These are phyloP conservation scores for Colletotrichum sidae DNA, from an alignment of 2,329 filamentous ascomycete genomes.

Conservation along the genomic window DNA sequence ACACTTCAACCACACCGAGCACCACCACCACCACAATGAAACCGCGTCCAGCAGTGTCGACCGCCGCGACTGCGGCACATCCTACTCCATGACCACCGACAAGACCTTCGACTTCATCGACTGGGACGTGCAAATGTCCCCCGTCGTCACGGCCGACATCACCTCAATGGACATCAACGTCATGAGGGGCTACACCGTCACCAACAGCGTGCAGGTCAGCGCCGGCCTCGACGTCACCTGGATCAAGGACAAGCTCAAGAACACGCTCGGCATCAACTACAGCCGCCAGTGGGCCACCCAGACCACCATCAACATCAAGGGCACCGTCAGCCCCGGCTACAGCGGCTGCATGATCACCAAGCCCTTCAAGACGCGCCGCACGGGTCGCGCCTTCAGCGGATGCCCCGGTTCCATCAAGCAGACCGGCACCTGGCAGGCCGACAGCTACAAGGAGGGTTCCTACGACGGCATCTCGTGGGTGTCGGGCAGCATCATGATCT, in stretches of 20 bases:
- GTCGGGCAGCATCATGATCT: conserved; percentile 11
- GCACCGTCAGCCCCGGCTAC: conserved; percentile 5
- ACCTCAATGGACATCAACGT: conserved; percentile 16
- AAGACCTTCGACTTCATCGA: conserved; percentile 18
- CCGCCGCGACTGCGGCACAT: conserved; percentile 9
- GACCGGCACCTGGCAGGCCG: conserved; percentile 24
- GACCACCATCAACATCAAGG: conserved; percentile 11
- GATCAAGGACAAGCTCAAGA: conserved; percentile 12
- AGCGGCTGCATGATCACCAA: conserved; percentile 14
- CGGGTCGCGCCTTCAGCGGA: conserved; percentile 12
- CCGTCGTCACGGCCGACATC: conserved; percentile 10
- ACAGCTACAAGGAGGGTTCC: background rate
- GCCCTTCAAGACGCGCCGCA: conserved; percentile 24
- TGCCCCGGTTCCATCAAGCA: conserved; percentile 15
- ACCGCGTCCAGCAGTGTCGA: background rate
- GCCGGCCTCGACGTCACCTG: conserved; percentile 10
- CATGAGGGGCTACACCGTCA: conserved; percentile 8
- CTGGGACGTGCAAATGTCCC: conserved; percentile 33
- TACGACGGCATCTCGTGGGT: conserved; percentile 10
- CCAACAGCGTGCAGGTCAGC: conserved; percentile 1
- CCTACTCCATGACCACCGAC: conserved; percentile 15
- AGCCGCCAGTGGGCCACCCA: conserved; percentile 19
- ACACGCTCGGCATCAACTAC: conserved; percentile 14
- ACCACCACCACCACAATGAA: conserved; percentile 3
- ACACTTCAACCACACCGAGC: background rate